Evolutionary conservation across 164 flowering plant genomes (phyloP).

Genomic region (Tetrastigma voinierianum): DNA sequence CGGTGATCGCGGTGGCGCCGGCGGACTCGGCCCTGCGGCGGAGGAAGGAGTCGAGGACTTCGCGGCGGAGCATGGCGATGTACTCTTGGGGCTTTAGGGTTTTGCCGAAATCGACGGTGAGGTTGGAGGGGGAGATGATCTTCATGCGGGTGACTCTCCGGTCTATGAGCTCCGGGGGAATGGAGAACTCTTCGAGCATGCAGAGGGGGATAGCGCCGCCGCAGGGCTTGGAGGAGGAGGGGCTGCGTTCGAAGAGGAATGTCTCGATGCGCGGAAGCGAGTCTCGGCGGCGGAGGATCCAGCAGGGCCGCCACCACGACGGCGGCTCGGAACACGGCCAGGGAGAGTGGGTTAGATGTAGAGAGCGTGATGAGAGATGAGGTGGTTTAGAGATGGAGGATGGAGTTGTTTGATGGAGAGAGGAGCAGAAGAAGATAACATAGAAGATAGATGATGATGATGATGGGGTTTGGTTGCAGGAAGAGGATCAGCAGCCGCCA

Average conservation of each 20-base stretch:
- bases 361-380: constrained; percentile 2
- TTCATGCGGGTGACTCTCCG: constrained; percentile 68
- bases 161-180: constrained; percentile 66
- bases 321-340: constrained; percentile 65
- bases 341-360: constrained; percentile 14
- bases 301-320: constrained; percentile 94
- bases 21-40: constrained; percentile 54
- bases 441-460: too few relatives aligned
- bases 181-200: constrained; percentile 80
- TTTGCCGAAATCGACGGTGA: constrained; percentile 70
- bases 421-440: background rate
- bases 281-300: constrained; percentile 82
- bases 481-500: too few relatives aligned
- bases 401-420: background rate
- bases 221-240: constrained; percentile 62
- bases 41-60: constrained; percentile 76
- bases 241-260: constrained; percentile 69
- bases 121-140: constrained; percentile 79
- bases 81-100: constrained; percentile 59
- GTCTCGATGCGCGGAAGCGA: constrained; percentile 71
- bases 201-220: constrained; percentile 89
- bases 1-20: constrained; percentile 60
- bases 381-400: background rate
- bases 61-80: constrained; percentile 81
- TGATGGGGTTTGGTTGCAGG: too few relatives aligned